Conservation (phyloP, 345 rosid species). For the Lumnitzera littorea region DNA sequence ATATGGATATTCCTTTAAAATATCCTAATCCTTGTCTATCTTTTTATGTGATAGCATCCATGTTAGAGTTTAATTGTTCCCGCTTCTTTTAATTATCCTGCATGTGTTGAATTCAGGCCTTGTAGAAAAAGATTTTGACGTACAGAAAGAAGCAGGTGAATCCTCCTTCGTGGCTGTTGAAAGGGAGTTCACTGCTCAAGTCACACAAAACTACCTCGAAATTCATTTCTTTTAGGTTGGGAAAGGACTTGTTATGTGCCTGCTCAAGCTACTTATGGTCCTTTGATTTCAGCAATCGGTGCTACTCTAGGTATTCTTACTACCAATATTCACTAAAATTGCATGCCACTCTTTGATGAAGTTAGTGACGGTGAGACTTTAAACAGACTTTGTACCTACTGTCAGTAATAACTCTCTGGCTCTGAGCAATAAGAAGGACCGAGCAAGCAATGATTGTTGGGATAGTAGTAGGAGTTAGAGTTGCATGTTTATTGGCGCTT, state of each 20-base stretch:
- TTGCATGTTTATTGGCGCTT: conserved; percentile 22
- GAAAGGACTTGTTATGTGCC: conserved; percentile 32
- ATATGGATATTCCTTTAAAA: background rate
- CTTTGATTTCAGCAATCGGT: conserved; percentile 27
- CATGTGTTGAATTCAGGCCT: conserved; percentile 24
- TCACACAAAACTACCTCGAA: conserved; percentile 23
- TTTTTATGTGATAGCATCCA: background rate
- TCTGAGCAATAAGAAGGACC: conserved; percentile 17
- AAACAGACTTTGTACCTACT: conserved; percentile 62
- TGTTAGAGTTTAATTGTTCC: background rate
- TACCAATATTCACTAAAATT: background rate
- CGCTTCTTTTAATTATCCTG: background rate
- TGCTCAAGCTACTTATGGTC: conserved; percentile 22
- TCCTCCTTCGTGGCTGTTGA: conserved; percentile 14
- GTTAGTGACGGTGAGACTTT: conserved; percentile 11
- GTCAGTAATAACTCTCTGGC: conserved; percentile 42
- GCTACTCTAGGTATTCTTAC: conserved; percentile 1
- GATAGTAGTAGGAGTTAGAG: conserved; percentile 39
- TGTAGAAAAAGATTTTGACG: conserved; percentile 35
- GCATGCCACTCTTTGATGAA: background rate
- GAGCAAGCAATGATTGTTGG: conserved; percentile 47
- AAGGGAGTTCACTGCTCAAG: conserved; percentile 6
- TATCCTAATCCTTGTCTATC: too few species aligned
- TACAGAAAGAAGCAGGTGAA: conserved; percentile 23
- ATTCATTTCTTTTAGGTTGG: conserved; percentile 33